These are phyloP conservation scores for Stipa capillata DNA, from an alignment of 176 grass and related monocot species.

Conservation along the genomic window DNA sequence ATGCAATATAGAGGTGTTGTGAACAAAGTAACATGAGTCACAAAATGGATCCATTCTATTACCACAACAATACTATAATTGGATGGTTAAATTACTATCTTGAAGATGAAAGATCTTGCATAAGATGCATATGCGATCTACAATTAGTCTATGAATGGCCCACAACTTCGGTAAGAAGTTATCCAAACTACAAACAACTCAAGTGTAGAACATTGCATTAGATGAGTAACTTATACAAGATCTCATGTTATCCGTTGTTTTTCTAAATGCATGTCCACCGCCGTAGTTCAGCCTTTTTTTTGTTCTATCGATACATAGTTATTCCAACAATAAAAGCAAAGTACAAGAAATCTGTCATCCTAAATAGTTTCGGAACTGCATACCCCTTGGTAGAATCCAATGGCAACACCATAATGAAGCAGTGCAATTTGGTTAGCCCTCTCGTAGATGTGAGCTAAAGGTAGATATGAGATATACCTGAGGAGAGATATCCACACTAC, in stretches of 20 bases:
- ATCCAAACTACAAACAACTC: conserved; percentile 2
- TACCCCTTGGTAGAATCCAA: conserved; percentile 99
- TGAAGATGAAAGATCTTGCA: neutral
- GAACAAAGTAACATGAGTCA: neutral
- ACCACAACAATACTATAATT: neutral
- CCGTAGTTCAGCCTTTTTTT: neutral
- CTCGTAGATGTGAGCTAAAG: conserved; percentile 94
- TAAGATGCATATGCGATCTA: neutral
- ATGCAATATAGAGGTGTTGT: neutral
- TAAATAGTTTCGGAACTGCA: conserved; percentile 12
- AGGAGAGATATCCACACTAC: neutral
- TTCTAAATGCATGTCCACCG: neutral
- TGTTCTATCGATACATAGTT: neutral
- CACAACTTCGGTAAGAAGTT: neutral
- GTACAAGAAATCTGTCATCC: neutral
- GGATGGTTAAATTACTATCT: neutral
- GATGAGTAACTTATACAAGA: neutral
- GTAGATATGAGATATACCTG: conserved; percentile 89
- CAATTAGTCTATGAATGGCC: neutral
- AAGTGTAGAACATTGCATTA: neutral
- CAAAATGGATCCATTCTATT: neutral
- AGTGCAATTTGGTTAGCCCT: conserved; percentile 67
- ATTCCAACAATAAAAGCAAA: neutral
- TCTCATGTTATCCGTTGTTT: neutral
- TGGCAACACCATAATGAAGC: conserved; percentile 59